Base-by-base conservation (phyloP, 345 rosid species). In the Eutrema heterophyllum region DNA sequence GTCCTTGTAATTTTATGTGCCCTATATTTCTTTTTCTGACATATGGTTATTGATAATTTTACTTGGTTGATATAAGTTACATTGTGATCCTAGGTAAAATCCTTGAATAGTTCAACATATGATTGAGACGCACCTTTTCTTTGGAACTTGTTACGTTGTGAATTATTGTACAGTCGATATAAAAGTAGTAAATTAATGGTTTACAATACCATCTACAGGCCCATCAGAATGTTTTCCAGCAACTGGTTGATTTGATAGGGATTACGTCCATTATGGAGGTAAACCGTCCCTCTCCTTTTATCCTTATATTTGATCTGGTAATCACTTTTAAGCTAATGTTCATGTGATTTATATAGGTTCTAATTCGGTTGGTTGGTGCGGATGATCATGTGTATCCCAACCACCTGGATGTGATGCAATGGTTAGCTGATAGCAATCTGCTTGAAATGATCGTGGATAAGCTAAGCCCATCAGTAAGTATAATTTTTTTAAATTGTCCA, bases 181-280 rank as follows among this genome's bases (percentile, higher is more conserved):
- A 27, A 26, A 52, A 43, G 26, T 64, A 64, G 32, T 70, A 7
- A 7, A 21, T 3, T 70, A 48, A 64, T 64, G 53, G 52, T 29
- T 65, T 50, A 13, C 13, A 66, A 53, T 60, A 67, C 64, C 58
- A 41, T 79, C 73, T 68, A 63, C 88, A 91, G 98, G 93, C 86
- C 32, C 97, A 91, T 86, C 92, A 90, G 56, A 91, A 88, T 81
- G 97, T 91, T 46, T 86, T 95, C 73, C 76, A 82, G 71, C 88
- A 85, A 50, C 80, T 95, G 72, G 99, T 95, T 77, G 99, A 95
- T 88, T 86, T 95, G 80, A 92, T 95, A 64, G 97, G 99, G 72
- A 87, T 95, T 61, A 95, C 99, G 33, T 92, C 99, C 71, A 95
- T 95, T 70, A 95, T 92, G 99, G 99, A 95, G 97, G 99, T 95